Evolutionary conservation across 2,329 filamentous ascomycete species (phyloP), one percentile per base, ranked within the genome.

Genomic region (Lecanosticta acicola): DNA sequence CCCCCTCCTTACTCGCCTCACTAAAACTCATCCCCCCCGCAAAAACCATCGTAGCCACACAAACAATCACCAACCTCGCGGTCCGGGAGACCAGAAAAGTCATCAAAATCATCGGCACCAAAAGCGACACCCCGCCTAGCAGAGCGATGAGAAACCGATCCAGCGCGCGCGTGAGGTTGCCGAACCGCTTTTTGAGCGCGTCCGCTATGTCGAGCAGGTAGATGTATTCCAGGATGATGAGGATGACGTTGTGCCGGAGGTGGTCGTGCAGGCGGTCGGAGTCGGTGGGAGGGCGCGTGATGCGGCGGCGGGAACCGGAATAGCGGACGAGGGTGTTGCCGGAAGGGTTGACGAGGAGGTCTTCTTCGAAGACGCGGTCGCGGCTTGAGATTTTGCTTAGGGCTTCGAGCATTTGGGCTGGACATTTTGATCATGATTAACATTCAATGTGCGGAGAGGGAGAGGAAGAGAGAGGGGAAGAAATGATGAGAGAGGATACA

Each of bases 51-150:
- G 48, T 50, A 3, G 43, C 48, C 2, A 50, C 39, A 38, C 39
- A 40, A 9, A 46, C 43, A 20, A 46, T 41, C 3, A 50, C 33
- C 32, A 50, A 35, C 24, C 47, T 43, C 35, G 43, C 43, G 10
- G 43, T 46, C 43, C 34, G 13, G 10, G 7, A 21, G 7, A 24
- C 41, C n/a, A 43, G 14, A 21, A 46, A 46, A 3, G 39, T 40
- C 47, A 50, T 50, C n/a, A 50, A 36, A 29, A 50, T 50, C 47
- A 50, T 50, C 8, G 47, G 47, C 3, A 50, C 47, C 11, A 50
- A 36, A 9, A 50, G 32, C 13, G 8, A 18, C 7, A 26, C 20
- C 18, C 46, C 47, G 8, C 43, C 47, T 3, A 20, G 39, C 7
- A 50, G 19, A 4, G 33, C 47, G 14, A 43, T 32, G 9, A 50